A percentile compares a stretch with the other conserved stretches of the same genome.
phyloP scores from a whole-genome alignment of 148 eudicot species.

The Silene latifolia region DNA sequence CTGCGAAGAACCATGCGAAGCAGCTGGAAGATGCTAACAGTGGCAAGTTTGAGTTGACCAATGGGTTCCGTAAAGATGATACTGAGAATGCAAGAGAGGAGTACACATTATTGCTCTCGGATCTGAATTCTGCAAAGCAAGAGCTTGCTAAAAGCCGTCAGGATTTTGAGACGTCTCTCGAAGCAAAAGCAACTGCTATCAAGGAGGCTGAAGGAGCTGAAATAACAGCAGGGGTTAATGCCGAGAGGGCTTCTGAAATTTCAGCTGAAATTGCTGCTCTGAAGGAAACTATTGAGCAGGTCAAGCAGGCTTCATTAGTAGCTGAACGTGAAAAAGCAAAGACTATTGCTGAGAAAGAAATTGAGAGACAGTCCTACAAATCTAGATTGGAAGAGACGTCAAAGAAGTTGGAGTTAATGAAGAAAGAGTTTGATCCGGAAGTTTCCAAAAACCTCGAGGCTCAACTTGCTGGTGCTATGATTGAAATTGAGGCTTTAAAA shows the following conservation, averaged over 20 bases:
- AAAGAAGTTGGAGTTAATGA: constrained; percentile 58
- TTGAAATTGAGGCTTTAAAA: constrained; percentile 50
- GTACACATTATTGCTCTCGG: constrained; percentile 43
- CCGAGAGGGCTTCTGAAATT: constrained; percentile 49
- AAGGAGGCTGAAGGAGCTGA: constrained; percentile 63
- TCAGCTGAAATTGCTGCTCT: constrained; percentile 48
- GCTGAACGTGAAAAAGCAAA: constrained; percentile 55
- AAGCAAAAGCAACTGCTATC: constrained; percentile 48
- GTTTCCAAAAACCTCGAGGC: constrained; percentile 48
- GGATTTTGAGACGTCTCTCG: constrained; percentile 46
- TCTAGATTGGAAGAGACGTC: constrained; percentile 61
- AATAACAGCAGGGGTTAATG: constrained; percentile 41
- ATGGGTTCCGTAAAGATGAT: constrained; percentile 38
- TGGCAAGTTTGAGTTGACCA: constrained; percentile 18
- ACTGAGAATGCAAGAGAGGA: constrained; percentile 43
- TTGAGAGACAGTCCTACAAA: constrained; percentile 43
- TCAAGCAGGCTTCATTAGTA: constrained; percentile 44
- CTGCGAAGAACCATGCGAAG: constrained; percentile 42
- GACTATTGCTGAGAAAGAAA: constrained; percentile 50
- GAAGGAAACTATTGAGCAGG: constrained; percentile 60
- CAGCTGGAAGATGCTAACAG: constrained; percentile 47
- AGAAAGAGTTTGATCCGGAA: constrained; percentile 59
- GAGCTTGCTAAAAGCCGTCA: constrained; percentile 59
- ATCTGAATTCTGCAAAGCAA: constrained; percentile 64
- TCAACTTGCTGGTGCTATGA: constrained; percentile 46